A percentile compares a stretch with the other conserved stretches of the same genome.
These are phyloP conservation scores for Musa balbisiana DNA, from an alignment of 202 grass and related monocot species.

Conservation along the genomic window DNA sequence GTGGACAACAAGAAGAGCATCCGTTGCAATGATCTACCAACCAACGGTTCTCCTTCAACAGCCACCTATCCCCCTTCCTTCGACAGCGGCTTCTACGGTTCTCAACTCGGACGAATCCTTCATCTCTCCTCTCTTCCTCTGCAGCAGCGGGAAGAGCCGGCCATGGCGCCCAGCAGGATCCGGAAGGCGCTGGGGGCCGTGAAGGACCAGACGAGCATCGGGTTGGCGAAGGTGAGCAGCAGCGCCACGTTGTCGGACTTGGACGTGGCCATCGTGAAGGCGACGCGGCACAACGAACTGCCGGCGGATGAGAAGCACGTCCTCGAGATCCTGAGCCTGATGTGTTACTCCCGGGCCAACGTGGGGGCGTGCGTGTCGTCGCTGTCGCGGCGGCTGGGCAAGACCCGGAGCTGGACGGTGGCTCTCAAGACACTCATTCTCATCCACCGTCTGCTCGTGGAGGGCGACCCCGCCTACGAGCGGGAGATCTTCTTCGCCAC, in stretches of 20 bases:
- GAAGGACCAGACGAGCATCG: constrained; percentile 93
- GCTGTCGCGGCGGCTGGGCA: constrained; percentile 50
- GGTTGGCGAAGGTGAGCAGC: constrained; percentile 57
- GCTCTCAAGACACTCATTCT: constrained; percentile 79
- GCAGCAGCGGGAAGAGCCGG: neutral
- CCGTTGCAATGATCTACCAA: too few relatives aligned
- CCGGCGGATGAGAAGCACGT: constrained; percentile 74
- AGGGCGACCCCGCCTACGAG: constrained; percentile 53
- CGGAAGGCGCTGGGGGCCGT: constrained; percentile 69
- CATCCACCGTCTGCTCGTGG: constrained; percentile 65
- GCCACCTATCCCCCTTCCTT: too few relatives aligned
- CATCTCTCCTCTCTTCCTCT: neutral
- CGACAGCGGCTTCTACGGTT: too few relatives aligned
- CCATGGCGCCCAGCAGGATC: constrained; percentile 77
- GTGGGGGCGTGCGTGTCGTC: constrained; percentile 42
- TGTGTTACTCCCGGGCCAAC: constrained; percentile 40
- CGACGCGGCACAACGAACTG: constrained; percentile 73
- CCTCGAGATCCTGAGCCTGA: constrained; percentile 64
- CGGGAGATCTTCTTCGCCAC: constrained; percentile 71
- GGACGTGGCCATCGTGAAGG: constrained; percentile 84
- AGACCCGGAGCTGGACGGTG: constrained; percentile 66
- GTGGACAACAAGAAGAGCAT: too few relatives aligned
- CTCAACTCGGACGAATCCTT: neutral
- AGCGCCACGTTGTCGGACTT: constrained; percentile 37
- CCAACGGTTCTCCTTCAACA: too few relatives aligned